Evolutionary conservation across 2,329 filamentous ascomycete genomes (phyloP).

Genomic region (Fonsecaea monophora): DNA sequence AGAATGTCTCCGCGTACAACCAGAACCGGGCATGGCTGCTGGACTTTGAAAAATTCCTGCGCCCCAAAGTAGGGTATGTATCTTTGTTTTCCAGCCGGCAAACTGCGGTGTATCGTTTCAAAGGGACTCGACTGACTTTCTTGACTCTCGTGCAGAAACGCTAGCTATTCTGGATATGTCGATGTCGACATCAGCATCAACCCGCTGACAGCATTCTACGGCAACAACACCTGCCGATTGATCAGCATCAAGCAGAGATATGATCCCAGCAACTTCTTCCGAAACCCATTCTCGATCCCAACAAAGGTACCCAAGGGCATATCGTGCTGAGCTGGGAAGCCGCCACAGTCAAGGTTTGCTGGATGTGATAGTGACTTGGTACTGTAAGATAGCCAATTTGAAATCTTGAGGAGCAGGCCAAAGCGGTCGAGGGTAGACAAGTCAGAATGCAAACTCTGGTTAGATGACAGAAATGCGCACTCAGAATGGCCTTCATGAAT

Average conservation of each 20-base stretch:
- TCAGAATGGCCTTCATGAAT: neutral
- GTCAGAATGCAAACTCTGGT: neutral
- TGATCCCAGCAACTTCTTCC: constrained; percentile 7
- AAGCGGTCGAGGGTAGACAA: neutral
- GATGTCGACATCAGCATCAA: constrained; percentile 3
- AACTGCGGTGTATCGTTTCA: neutral
- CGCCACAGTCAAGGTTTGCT: neutral
- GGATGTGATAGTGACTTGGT: neutral
- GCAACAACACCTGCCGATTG: constrained; percentile 6
- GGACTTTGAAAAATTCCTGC: constrained; percentile 9
- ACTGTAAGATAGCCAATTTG: neutral
- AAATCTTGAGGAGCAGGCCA: neutral
- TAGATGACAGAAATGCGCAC: neutral
- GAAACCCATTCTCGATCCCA: constrained; percentile 3
- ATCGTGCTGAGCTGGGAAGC: neutral
- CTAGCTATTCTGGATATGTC: constrained; percentile 3
- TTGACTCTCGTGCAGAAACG: neutral
- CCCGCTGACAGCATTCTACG: constrained; percentile 5
- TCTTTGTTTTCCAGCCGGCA: neutral
- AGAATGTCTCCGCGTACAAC: neutral
- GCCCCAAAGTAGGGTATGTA: constrained; percentile 6
- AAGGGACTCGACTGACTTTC: neutral
- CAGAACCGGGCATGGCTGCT: constrained; percentile 4
- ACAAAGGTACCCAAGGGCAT: neutral
- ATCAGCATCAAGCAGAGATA: constrained; percentile 6